Evolutionary conservation across 257 asterid genomes (phyloP).

Genomic region (Ehretia macrophylla): DNA sequence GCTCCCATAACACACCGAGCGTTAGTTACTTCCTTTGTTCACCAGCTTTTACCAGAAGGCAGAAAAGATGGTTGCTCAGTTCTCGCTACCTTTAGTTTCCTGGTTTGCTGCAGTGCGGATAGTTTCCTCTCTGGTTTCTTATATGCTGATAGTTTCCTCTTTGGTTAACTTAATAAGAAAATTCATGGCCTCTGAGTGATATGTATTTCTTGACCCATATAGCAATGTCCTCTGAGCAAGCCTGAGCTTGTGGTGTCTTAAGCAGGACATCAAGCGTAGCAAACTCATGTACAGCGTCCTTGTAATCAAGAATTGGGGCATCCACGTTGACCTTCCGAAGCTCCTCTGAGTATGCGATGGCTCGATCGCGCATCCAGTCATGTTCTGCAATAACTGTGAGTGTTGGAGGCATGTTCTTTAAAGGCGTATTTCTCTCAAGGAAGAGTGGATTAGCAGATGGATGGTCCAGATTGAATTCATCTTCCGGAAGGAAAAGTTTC

Average conservation of each 20-base stretch:
- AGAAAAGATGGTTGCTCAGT: no score
- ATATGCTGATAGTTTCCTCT: no score
- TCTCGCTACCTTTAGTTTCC: no score
- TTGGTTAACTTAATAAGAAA: slow-evolving; percentile 41
- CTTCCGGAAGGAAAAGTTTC: slow-evolving; percentile 68
- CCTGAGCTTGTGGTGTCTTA: slow-evolving; percentile 68
- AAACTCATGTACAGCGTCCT: slow-evolving; percentile 76
- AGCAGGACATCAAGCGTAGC: slow-evolving; percentile 66
- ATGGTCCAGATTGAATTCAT: slow-evolving; percentile 57
- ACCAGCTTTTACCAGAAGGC: no score
- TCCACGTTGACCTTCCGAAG: slow-evolving; percentile 78
- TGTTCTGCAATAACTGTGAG: slow-evolving; percentile 76
- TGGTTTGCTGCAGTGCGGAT: no score
- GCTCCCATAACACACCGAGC: neutral
- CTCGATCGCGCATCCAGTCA: slow-evolving; percentile 86
- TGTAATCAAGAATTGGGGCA: slow-evolving; percentile 76
- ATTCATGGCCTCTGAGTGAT: slow-evolving; percentile 75
- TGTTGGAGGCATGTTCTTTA: slow-evolving; percentile 79
- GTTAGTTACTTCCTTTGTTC: no score
- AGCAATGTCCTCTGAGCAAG: slow-evolving; percentile 75
- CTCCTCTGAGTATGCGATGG: slow-evolving; percentile 74
- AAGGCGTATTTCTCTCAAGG: slow-evolving; percentile 27
- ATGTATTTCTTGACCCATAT: slow-evolving; percentile 85
- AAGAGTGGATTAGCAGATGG: slow-evolving; percentile 71
- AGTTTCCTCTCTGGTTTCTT: no score